These are phyloP conservation scores for Grigorovia transvaalensis DNA, from an alignment of 805 yeast species.

Conservation along the genomic window DNA sequence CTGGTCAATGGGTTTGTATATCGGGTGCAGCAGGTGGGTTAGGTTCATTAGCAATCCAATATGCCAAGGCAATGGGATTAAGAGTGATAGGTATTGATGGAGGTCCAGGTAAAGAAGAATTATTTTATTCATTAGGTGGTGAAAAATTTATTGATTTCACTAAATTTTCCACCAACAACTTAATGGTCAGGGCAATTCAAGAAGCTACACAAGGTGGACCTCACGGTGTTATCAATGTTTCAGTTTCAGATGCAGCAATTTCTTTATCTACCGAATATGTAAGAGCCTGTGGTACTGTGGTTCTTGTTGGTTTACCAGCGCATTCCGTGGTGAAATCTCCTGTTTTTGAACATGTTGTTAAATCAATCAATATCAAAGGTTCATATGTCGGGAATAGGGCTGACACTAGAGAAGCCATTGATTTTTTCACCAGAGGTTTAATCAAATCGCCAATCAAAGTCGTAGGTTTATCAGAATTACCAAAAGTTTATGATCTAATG, in stretches of 20 bases:
- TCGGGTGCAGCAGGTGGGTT: conserved; percentile 58
- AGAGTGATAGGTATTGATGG: conserved; percentile 48
- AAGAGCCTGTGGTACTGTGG: conserved; percentile 60
- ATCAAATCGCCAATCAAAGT: conserved; percentile 53
- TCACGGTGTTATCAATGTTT: conserved; percentile 60
- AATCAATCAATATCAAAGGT: conserved; percentile 59
- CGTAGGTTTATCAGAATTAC: conserved; percentile 46
- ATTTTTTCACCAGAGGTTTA: conserved; percentile 57
- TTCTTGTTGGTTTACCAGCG: conserved; percentile 67
- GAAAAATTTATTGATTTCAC: conserved; percentile 47
- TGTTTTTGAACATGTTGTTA: conserved; percentile 63
- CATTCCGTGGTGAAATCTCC: conserved; percentile 56
- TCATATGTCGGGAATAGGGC: conserved; percentile 85
- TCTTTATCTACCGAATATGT: conserved; percentile 45
- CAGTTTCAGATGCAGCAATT: conserved; percentile 58
- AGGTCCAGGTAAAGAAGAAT: conserved; percentile 41
- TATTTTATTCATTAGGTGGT: conserved; percentile 40
- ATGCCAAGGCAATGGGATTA: conserved; percentile 49
- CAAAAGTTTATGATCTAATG: conserved; percentile 45
- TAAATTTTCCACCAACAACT: conserved; percentile 32
- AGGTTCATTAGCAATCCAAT: conserved; percentile 49
- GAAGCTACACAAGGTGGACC: conserved; percentile 58
- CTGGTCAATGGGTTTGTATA: conserved; percentile 51
- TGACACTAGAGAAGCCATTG: conserved; percentile 66
- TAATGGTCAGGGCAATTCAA: conserved; percentile 39